These are phyloP conservation scores for Suillus plorans DNA, from an alignment of 768 basidiomycete genomes.

Conservation along the genomic window DNA sequence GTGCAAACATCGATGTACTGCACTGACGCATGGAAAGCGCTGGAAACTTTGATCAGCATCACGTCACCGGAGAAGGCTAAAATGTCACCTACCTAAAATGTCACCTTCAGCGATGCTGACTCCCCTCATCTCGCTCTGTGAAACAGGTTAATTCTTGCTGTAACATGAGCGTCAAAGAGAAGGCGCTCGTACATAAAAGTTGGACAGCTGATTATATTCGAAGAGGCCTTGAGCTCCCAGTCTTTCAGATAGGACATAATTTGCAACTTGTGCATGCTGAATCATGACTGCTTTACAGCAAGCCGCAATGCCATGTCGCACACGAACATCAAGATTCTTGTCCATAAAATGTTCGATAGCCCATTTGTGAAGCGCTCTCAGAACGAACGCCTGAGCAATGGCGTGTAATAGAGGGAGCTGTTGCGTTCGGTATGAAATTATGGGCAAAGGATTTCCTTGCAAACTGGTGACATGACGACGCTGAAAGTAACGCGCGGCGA, in stretches of 20 bases:
- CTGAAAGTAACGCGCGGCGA: conserved; percentile 32
- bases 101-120: conserved; percentile 47
- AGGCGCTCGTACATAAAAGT: conserved; percentile 28
- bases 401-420: conserved; percentile 37
- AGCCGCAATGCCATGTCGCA: conserved; percentile 30
- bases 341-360: conserved; percentile 30
- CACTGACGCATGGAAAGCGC: conserved; percentile 25
- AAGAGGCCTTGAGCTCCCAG: conserved; percentile 47
- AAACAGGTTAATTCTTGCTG: background rate
- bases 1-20: background rate
- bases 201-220: conserved; percentile 34
- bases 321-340: conserved; percentile 15
- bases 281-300: conserved; percentile 31
- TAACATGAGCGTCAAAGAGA: background rate
- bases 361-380: conserved; percentile 31
- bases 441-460: conserved; percentile 20
- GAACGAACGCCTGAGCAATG: conserved; percentile 35
- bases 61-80: background rate
- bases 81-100: conserved; percentile 32
- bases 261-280: conserved; percentile 19
- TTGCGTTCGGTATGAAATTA: conserved; percentile 43
- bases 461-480: conserved; percentile 21
- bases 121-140: conserved; percentile 38
- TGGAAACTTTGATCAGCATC: background rate
- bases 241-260: conserved; percentile 31